A percentile compares a stretch with the other conserved stretches of the same genome.
These are phyloP conservation scores for Phytophthora gonapodyides DNA, from an alignment of 352 stramenopile species.

Conservation along the genomic window DNA sequence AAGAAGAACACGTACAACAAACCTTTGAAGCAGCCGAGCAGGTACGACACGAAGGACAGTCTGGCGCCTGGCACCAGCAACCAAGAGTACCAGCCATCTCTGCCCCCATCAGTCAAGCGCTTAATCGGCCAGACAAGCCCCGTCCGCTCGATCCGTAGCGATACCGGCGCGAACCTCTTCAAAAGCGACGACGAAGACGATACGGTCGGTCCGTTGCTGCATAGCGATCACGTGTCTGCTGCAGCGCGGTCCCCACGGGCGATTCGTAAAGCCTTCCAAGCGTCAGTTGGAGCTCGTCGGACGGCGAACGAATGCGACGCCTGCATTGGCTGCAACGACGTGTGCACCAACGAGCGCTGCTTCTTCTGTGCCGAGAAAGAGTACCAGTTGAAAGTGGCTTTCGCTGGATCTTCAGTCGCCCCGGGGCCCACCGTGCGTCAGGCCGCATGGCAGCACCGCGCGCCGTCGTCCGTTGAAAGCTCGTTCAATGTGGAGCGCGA, in stretches of 20 bases:
- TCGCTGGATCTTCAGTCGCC: slow-evolving; percentile 36
- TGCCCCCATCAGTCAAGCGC: slow-evolving; percentile 17
- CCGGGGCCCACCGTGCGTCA: slow-evolving; percentile 26
- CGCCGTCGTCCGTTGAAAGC: slow-evolving; percentile 31
- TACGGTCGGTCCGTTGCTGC: slow-evolving; percentile 7
- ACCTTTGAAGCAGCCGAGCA: slow-evolving; percentile 9
- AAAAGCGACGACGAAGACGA: slow-evolving; percentile 29
- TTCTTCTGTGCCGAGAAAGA: slow-evolving; percentile 83
- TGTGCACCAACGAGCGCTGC: slow-evolving; percentile 61
- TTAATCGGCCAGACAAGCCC: slow-evolving; percentile 22
- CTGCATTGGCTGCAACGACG: slow-evolving; percentile 82
- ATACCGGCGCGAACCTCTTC: slow-evolving; percentile 8
- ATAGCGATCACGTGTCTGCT: slow-evolving; percentile 19
- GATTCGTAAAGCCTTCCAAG: slow-evolving; percentile 26
- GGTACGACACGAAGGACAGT: slow-evolving; percentile 16
- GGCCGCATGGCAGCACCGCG: slow-evolving; percentile 33
- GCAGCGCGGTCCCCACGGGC: slow-evolving; percentile 20
- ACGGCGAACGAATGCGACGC: slow-evolving; percentile 61
- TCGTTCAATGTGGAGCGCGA: slow-evolving; percentile 52
- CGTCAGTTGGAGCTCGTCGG: slow-evolving; percentile 30
- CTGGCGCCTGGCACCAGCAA: slow-evolving; percentile 11
- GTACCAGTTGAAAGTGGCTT: slow-evolving; percentile 65
- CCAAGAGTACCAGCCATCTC: slow-evolving; percentile 17
- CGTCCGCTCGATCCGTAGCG: slow-evolving; percentile 12
- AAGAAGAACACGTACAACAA: slow-evolving; percentile 1